Conservation (phyloP, 1,284 basidiomycete species). For the Cryptococcus maquisensis region DNA sequence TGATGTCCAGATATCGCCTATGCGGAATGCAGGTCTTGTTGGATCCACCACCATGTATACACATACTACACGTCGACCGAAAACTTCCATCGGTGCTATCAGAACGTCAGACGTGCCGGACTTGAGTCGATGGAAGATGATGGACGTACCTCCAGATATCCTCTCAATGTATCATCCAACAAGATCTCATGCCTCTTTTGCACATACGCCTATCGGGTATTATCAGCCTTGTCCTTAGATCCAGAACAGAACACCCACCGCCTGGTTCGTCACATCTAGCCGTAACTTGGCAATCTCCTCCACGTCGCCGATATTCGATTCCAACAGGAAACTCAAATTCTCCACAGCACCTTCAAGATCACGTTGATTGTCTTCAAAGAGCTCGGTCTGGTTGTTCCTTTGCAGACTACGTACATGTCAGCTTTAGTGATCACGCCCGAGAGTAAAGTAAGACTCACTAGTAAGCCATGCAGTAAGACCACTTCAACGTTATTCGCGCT, state of each 20-base stretch:
- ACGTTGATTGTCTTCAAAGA: slow-evolving; percentile 97
- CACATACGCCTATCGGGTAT: slow-evolving; percentile 70
- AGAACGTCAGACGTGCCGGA: neutral
- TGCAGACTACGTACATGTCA: slow-evolving; percentile 48
- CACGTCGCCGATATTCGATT: slow-evolving; percentile 74
- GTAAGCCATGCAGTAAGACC: slow-evolving; percentile 99
- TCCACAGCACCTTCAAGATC: slow-evolving; percentile 94
- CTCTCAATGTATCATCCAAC: slow-evolving; percentile 86
- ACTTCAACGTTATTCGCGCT: slow-evolving; percentile 94
- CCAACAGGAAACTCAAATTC: slow-evolving; percentile 85
- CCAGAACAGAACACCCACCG: slow-evolving; percentile 54
- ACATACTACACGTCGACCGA: slow-evolving; percentile 10
- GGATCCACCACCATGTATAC: too few relatives aligned
- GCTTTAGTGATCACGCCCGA: neutral
- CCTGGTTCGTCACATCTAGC: slow-evolving; percentile 91
- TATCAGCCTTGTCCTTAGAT: slow-evolving; percentile 3
- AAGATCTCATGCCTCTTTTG: slow-evolving; percentile 93
- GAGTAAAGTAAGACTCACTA: slow-evolving; percentile 53
- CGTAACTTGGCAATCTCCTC: slow-evolving; percentile 76
- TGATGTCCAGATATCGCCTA: neutral
- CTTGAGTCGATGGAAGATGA: neutral
- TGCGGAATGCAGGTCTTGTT: neutral
- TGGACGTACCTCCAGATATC: slow-evolving; percentile 78
- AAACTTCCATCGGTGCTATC: slow-evolving; percentile 50
- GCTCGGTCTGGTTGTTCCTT: slow-evolving; percentile 85